Conservation (phyloP, 495 filamentous ascomycete genomes). For the Hapsidospora chrysogenum region DNA sequence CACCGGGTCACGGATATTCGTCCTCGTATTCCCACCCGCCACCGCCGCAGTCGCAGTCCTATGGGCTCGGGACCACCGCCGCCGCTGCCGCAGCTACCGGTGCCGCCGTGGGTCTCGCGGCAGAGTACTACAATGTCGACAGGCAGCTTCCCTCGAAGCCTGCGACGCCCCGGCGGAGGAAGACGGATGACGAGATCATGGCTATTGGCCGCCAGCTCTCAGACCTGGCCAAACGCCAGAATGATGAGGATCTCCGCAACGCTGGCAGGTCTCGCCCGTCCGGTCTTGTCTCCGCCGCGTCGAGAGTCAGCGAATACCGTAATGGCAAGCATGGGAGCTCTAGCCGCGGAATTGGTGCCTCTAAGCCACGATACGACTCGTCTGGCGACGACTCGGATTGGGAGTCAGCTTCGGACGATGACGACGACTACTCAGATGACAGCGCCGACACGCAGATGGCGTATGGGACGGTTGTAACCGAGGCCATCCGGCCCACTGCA, state of each 20-base stretch:
- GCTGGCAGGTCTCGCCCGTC: conserved; percentile 22
- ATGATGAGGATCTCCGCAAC: conserved; percentile 21
- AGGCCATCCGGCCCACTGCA: conserved; percentile 12
- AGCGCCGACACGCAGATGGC: conserved; percentile 17
- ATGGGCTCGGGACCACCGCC: not conserved
- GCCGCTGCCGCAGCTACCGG: not conserved
- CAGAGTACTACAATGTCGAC: not conserved
- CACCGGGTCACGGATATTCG: not conserved
- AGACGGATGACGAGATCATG: conserved; percentile 33
- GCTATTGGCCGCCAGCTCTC: conserved; percentile 27
- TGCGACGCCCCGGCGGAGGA: conserved; percentile 10
- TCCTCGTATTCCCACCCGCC: not conserved
- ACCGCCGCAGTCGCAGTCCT: not conserved
- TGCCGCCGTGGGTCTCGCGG: conserved; percentile 1
- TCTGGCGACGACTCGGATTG: conserved; percentile 22
- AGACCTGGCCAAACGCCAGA: conserved; percentile 25
- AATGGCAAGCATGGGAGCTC: conserved; percentile 12
- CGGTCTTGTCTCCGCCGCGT: conserved; percentile 16
- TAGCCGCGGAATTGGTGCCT: conserved; percentile 19
- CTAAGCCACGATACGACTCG: conserved; percentile 15
- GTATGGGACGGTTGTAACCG: conserved; percentile 7
- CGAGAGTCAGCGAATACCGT: conserved; percentile 17
- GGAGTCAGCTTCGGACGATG: conserved; percentile 26
- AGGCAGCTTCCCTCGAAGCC: conserved; percentile 4
- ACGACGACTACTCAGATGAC: conserved; percentile 25